Percentiles rank a stretch among this genome's conserved stretches.
phyloP scores from a whole-genome alignment of 495 filamentous ascomycete species.

The Cudoniella acicularis region DNA sequence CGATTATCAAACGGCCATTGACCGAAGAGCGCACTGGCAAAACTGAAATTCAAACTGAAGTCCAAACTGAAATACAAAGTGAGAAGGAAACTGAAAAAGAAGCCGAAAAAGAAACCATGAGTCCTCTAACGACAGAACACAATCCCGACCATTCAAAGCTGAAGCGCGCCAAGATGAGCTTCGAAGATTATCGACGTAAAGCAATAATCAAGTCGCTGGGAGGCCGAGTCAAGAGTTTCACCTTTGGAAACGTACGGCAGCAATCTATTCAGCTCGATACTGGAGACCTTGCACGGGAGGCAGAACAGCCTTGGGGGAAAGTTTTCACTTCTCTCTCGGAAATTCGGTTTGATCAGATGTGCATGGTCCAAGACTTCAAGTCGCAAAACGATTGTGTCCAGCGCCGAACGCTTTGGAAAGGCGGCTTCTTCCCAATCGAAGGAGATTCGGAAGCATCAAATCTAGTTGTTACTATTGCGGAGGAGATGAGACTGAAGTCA shows the following conservation, averaged over 20 bases:
- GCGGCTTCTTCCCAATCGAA: slow-evolving; percentile 2
- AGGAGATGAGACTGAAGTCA: slow-evolving; percentile 6
- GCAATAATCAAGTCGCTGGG: background rate
- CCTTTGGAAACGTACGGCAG: slow-evolving; percentile 12
- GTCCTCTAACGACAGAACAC: too few relatives aligned
- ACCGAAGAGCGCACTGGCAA: too few relatives aligned
- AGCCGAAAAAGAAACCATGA: background rate
- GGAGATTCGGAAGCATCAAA: background rate
- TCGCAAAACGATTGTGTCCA: background rate
- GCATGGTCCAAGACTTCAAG: slow-evolving; percentile 22
- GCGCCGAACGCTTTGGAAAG: slow-evolving; percentile 3
- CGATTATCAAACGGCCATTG: too few relatives aligned
- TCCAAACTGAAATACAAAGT: too few relatives aligned
- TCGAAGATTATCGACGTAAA: slow-evolving; percentile 9
- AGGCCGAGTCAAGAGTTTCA: slow-evolving; percentile 9
- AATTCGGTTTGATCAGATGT: slow-evolving; percentile 16
- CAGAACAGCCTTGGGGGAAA: slow-evolving; percentile 7
- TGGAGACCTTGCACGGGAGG: background rate
- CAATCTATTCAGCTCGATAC: slow-evolving; percentile 13
- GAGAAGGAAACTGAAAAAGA: too few relatives aligned
- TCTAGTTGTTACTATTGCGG: slow-evolving; percentile 2
- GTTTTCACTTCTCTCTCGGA: background rate
- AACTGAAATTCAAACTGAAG: too few relatives aligned
- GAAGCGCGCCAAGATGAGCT: slow-evolving; percentile 5
- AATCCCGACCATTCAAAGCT: background rate